A percentile compares a stretch with the other conserved stretches of the same genome.
Evolutionary conservation across 257 asterid genomes (phyloP).

Genomic region (Scutellaria barbata): DNA sequence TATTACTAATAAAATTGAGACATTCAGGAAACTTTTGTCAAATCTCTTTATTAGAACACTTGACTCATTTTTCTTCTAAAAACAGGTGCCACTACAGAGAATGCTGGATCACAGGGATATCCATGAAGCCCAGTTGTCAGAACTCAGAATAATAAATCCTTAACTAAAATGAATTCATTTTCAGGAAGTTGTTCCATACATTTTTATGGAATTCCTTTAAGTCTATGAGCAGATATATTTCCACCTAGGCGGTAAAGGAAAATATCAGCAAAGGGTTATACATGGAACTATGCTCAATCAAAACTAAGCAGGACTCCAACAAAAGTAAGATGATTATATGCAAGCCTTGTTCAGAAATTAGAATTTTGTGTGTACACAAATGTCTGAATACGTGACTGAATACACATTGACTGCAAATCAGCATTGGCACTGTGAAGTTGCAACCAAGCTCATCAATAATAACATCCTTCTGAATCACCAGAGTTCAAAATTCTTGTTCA

Average conservation of each 20-base stretch:
- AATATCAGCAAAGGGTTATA: neutral
- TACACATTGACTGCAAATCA: constrained; percentile 6
- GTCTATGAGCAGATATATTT: neutral
- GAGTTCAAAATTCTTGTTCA: neutral
- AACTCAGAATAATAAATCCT: neutral
- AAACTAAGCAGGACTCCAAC: constrained; percentile 7
- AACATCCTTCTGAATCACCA: neutral
- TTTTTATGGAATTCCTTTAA: neutral
- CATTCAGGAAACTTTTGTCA: constrained; percentile 6
- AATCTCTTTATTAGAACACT: neutral
- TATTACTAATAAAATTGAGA: neutral
- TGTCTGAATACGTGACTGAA: neutral
- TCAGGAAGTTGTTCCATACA: neutral
- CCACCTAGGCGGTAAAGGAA: neutral
- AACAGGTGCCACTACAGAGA: constrained; percentile 9
- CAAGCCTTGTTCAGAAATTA: constrained; percentile 11
- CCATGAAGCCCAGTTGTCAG: constrained; percentile 1
- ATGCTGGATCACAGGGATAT: constrained; percentile 3
- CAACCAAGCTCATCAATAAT: neutral
- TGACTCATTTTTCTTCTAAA: neutral
- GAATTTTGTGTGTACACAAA: neutral
- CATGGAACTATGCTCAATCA: neutral
- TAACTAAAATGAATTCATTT: neutral
- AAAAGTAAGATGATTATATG: constrained; percentile 6
- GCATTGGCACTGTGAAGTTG: neutral